A percentile compares a stretch with the other conserved stretches of the same genome.
phyloP scores from a whole-genome alignment of 495 filamentous ascomycete genomes.

The Penicillium tannophilum region DNA sequence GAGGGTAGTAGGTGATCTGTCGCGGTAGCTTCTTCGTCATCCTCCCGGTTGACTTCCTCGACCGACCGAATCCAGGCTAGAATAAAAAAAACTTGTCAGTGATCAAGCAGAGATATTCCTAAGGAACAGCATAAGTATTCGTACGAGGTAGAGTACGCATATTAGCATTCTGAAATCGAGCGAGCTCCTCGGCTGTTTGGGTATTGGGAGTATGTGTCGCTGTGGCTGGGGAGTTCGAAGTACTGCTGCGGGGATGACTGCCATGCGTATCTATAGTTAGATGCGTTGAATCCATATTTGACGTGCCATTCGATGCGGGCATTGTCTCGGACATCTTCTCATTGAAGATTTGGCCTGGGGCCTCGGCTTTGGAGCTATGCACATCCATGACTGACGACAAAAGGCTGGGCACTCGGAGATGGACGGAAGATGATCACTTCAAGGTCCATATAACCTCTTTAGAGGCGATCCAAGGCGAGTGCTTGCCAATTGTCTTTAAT shows the following conservation, averaged over 20 bases:
- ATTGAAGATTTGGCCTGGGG: slow-evolving; percentile 14
- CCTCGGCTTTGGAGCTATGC: slow-evolving; percentile 19
- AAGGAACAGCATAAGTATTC: not conserved
- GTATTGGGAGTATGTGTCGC: slow-evolving; percentile 24
- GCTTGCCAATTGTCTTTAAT: slow-evolving; percentile 1
- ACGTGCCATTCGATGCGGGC: slow-evolving; percentile 9
- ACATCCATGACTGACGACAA: slow-evolving; percentile 18
- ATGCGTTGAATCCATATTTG: slow-evolving; percentile 8
- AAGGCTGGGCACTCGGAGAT: slow-evolving; percentile 12
- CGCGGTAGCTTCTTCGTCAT: slow-evolving; percentile 28
- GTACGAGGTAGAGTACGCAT: slow-evolving; percentile 40
- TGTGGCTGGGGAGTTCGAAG: slow-evolving; percentile 24
- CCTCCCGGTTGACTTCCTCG: slow-evolving; percentile 30
- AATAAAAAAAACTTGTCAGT: slow-evolving; percentile 14
- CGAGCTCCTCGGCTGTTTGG: slow-evolving; percentile 19
- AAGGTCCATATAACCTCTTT: slow-evolving; percentile 11
- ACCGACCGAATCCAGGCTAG: slow-evolving; percentile 46
- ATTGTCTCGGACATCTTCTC: slow-evolving; percentile 28
- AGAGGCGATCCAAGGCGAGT: not conserved
- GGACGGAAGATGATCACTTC: slow-evolving; percentile 18
- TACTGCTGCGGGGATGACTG: slow-evolving; percentile 23
- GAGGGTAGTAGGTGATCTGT: slow-evolving; percentile 42
- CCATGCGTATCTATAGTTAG: slow-evolving; percentile 29
- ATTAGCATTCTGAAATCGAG: slow-evolving; percentile 16
- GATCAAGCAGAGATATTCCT: not conserved